phyloP scores from a whole-genome alignment of 371 early-diverging fungal genomes.

The Scutellospora calospora region DNA sequence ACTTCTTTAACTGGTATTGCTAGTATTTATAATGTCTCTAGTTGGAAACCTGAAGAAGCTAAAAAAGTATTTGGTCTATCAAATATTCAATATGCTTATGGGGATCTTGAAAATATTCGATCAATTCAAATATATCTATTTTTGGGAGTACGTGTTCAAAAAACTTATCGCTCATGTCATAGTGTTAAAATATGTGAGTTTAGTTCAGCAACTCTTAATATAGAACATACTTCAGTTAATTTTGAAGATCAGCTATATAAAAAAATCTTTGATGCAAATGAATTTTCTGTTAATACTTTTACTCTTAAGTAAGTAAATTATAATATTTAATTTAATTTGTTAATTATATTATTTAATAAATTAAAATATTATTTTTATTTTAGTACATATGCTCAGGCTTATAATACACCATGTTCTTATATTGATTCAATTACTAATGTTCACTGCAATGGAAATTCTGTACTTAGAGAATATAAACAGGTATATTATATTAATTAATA shows the following conservation, averaged over 20 bases:
- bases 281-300: no score
- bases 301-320: no score
- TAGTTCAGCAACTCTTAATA: background rate
- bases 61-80: background rate
- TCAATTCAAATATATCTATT: background rate
- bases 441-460: background rate
- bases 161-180: background rate
- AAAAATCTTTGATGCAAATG: background rate
- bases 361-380: background rate
- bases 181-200: conserved; percentile 10
- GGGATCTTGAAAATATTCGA: background rate
- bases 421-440: conserved; percentile 8
- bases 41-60: background rate
- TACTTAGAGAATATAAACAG: background rate
- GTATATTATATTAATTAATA: no score
- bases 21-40: conserved; percentile 12
- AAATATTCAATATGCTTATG: conserved; percentile 5
- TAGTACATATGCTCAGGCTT: background rate
- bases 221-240: background rate
- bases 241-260: background rate
- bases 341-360: background rate
- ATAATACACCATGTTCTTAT: background rate
- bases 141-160: background rate
- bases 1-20: background rate
- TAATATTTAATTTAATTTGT: no score